Percentiles rank a stretch among this genome's conserved stretches.
Conservation (phyloP, 352 stramenopile species). For the Pelagophyceae sp. region DNA sequence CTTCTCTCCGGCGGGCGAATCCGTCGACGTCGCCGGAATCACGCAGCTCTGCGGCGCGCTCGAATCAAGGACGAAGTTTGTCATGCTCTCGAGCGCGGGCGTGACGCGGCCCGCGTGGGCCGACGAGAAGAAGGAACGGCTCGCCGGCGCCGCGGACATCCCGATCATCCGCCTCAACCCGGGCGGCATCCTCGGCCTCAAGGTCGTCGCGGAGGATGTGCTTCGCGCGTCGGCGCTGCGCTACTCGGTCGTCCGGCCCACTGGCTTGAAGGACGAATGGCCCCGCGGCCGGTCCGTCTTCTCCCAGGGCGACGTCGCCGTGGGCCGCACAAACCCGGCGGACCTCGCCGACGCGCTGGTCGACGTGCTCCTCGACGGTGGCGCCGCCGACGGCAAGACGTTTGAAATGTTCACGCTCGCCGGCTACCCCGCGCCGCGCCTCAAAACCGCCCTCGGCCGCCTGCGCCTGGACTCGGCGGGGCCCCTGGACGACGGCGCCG, state of each 20-base stretch:
- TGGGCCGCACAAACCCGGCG: slow-evolving; percentile 51
- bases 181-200: slow-evolving; percentile 54
- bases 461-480: slow-evolving; percentile 25
- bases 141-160: slow-evolving; percentile 47
- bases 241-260: slow-evolving; percentile 53
- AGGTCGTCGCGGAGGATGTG: slow-evolving; percentile 45
- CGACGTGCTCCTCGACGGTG: slow-evolving; percentile 36
- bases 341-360: slow-evolving; percentile 51
- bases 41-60: slow-evolving; percentile 26
- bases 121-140: slow-evolving; percentile 44
- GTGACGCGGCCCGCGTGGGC: slow-evolving; percentile 44
- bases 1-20: slow-evolving; percentile 43
- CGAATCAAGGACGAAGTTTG: background rate
- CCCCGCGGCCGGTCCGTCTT: slow-evolving; percentile 48
- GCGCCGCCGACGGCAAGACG: slow-evolving; percentile 46
- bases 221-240: slow-evolving; percentile 36
- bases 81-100: slow-evolving; percentile 11
- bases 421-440: slow-evolving; percentile 41
- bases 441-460: slow-evolving; percentile 31
- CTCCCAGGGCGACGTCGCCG: slow-evolving; percentile 50
- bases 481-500: slow-evolving; percentile 27
- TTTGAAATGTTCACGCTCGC: slow-evolving; percentile 51
- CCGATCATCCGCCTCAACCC: slow-evolving; percentile 59
- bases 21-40: slow-evolving; percentile 41
- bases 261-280: slow-evolving; percentile 55